Conservation (phyloP, 2,329 filamentous ascomycete species). For the Coleophoma eucalyptorum region DNA sequence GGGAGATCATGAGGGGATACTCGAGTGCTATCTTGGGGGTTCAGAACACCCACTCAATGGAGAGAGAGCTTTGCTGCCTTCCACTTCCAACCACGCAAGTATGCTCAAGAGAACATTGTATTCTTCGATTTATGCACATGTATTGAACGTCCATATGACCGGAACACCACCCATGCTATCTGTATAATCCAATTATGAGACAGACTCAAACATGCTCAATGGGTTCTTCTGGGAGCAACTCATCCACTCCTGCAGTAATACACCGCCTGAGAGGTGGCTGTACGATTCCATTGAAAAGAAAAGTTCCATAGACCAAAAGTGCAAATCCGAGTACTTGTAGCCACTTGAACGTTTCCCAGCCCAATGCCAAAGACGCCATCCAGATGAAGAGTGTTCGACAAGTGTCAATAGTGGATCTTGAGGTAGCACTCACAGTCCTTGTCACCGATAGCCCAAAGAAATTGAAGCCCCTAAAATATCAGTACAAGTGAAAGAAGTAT, state of each 20-base stretch:
- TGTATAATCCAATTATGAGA: no score
- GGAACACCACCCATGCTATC: no score
- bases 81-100: no score
- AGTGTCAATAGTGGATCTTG: slow-evolving; percentile 93
- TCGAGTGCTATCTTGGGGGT: no score
- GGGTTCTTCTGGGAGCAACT: slow-evolving; percentile 76
- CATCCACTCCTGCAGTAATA: slow-evolving; percentile 53
- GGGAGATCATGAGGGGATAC: no score
- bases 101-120: no score
- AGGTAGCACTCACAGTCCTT: slow-evolving; percentile 82
- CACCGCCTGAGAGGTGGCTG: slow-evolving; percentile 71
- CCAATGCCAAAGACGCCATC: slow-evolving; percentile 87
- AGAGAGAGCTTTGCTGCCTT: no score
- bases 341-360: slow-evolving; percentile 98
- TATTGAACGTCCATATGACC: no score
- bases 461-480: slow-evolving; percentile 85
- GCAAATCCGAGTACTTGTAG: slow-evolving; percentile 87
- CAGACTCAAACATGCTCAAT: slow-evolving; percentile 59
- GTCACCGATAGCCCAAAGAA: slow-evolving; percentile 97
- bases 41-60: no score
- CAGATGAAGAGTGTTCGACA: slow-evolving; percentile 98
- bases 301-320: slow-evolving; percentile 92
- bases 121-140: no score
- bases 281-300: slow-evolving; percentile 94
- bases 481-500: no score